Evolutionary conservation across 2,329 filamentous ascomycete species (phyloP), one percentile per base, ranked within the genome.

Genomic region (Aspergillus sp.): DNA sequence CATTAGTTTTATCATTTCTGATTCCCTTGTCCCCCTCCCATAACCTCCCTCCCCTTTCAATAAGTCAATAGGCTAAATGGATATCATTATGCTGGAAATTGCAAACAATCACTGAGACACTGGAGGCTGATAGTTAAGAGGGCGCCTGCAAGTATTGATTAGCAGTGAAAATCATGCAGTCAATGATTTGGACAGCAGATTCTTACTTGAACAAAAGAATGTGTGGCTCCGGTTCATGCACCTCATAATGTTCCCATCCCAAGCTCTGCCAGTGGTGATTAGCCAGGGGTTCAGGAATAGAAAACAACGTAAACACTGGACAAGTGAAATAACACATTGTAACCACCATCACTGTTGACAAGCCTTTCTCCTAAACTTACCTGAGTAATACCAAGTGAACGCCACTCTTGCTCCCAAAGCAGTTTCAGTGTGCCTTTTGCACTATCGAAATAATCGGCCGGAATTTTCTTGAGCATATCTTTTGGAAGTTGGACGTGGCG

Each of bases 241-340:
- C 93, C 71, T 98, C 93, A 68, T 98, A 98, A 71, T 98, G 93
- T 69, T 97, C 91, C 93, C 93, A 98, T 49, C 93, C 93, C 62
- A 98, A 77, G 76, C 91, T 97, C 90, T 97, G 66, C 44, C 9
- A 47, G 13, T 12, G 38, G 7, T 22, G 33, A 41, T 50, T 53
- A 52, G 47, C 37, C 20, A 30, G 32, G 27, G n/a, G 33, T 15
- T 10, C 12, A 43, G 9, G 9, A 22, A 20, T 37, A 27, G 22
- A 30, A 30, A 23, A 37, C 17, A 15, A 37, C 9, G 3, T 7
- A 7, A 15, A 15, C n/a, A 39, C 5, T 7, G 6, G 37, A 12
- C 37, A 39, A 22, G 19, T 12, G 25, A 30, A 30, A 30, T 10
- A 30, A 30, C 25, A 30, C 25, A 10, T 30, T 10, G 25, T 27